Evolutionary conservation across 331 rosid species (phyloP), one percentile per base, ranked within the genome.

Genomic region (Acacia pycnantha): DNA sequence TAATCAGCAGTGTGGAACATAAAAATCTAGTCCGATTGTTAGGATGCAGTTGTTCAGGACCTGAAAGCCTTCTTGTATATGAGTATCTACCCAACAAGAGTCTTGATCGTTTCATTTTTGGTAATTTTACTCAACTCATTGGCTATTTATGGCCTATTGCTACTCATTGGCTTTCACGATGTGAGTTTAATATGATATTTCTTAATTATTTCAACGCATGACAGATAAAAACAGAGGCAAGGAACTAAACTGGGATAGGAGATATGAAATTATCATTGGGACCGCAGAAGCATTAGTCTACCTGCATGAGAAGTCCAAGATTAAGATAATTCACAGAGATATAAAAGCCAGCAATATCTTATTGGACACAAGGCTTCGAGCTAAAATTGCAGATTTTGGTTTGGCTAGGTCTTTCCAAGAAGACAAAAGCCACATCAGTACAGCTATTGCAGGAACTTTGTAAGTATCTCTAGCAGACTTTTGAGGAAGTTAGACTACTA

Each of bases 341-440:
- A 95, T 95, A 85, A 95, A 95, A 78, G 90, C 97, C 66, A 95
- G 97, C 81, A 95, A 95, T 76, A 93, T 95, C 85, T 85, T 95
- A 72, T 76, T 95, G 88, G 97, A 95, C 74, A 70, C 89, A 50
- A 92, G 86, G 88, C 85, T 91, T 76, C 94, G 95, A 4, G 91
- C 99, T 8, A 95, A 92, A 84, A 93, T 95, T 79, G 99, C 99
- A 9, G 99, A 95, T 88, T 95, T 95, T 76, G 99, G 99, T 74
- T 87, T 93, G 84, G 99, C 99, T 12, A 88, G 97, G 77, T 88
- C 97, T 74, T 95, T 93, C 68, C 91, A 92, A 83, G 98, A 91
- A 73, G 97, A 93, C 76, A 76, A 92, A 87, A 93, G 97, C 73
- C 99, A 95, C 81, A 93, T 95, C 48, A 95, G 98, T 81, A 95